Conservation (phyloP, 1,284 basidiomycete genomes). For the Waitea zeae region DNA sequence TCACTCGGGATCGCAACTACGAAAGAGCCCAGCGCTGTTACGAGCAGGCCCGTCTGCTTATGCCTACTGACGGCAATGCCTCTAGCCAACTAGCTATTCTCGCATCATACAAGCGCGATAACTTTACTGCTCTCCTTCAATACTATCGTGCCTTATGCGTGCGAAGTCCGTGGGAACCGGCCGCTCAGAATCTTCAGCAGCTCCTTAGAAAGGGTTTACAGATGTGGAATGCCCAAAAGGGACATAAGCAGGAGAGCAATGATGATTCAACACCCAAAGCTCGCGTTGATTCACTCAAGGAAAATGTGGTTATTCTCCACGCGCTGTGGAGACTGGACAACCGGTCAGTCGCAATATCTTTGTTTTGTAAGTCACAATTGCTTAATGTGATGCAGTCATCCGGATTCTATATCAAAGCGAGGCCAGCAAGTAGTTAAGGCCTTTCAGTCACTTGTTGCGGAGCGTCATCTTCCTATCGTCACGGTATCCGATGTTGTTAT, state of each 20-base stretch:
- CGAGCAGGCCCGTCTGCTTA: conserved; percentile 63
- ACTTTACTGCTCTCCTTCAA: conserved; percentile 68
- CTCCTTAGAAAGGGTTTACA: conserved; percentile 54
- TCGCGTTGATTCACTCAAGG: conserved; percentile 53
- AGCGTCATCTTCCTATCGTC: conserved; percentile 60
- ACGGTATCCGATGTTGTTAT: conserved; percentile 63
- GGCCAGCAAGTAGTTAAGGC: conserved; percentile 24
- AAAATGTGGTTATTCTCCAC: conserved; percentile 56
- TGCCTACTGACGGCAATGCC: conserved; percentile 76
- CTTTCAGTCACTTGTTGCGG: conserved; percentile 41
- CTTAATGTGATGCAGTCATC: conserved; percentile 11
- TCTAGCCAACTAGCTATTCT: conserved; percentile 94
- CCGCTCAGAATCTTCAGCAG: conserved; percentile 69
- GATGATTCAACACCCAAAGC: conserved; percentile 18
- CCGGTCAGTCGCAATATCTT: conserved; percentile 28
- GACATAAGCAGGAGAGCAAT: conserved; percentile 10
- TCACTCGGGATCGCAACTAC: conserved; percentile 46
- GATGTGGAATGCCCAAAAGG: conserved; percentile 35
- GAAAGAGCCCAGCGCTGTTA: conserved; percentile 68
- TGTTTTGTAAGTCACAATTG: conserved; percentile 8
- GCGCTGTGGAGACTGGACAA: conserved; percentile 46
- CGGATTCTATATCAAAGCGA: no score
- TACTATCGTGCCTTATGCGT: conserved; percentile 90
- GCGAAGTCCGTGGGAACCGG: conserved; percentile 73
- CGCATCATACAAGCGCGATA: conserved; percentile 68